Evolutionary conservation across 768 basidiomycete species (phyloP), one percentile per base, ranked within the genome.

Genomic region (Epithele typhae): DNA sequence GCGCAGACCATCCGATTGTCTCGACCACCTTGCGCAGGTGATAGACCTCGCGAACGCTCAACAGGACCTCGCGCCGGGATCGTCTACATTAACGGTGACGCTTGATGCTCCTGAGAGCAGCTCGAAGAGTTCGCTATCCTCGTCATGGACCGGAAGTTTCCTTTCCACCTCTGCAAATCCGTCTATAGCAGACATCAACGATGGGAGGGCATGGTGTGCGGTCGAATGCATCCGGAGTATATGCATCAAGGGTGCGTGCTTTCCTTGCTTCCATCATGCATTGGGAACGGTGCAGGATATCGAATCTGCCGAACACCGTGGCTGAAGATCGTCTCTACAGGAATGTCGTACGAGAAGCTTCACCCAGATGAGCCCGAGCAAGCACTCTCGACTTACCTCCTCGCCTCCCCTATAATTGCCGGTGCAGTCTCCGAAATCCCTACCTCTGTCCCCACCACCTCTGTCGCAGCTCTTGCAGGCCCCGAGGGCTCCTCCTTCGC

Each of bases 321-420:
- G 5, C 37, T 30, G 27, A 30, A 14, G 27, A 3, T 5, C 8
- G 19, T 44, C 46, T 41, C 36, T 40, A 19, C 53, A 92, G 92
- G 91, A 43, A 87, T 94, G 82, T 79, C 78, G 4, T 65, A 77
- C 45, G 92, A 95, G 61, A 74, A 67, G 36, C 65, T 87, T 12
- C 64, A 69, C 34, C 74, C 78, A 3, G 57, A 68, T 2, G 67
- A 78, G 22, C 73, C 73, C 0, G 61, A 66, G 30, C 66, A 64
- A 27, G 84, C 86, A 2, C 69, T 87, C n/a, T 58, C 68, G 33
- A 64, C 73, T 2, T 92, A 91, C 59, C 59, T 74, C 11, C 53
- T 70, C 6, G 77, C 77, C 0, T 61, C 82, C 5, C 75, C 81
- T 3, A 71, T 85, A 11, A 71, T 92, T 37, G 63, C 68, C 3